Conservation (phyloP, 306 rosid species). For the Astragalus membranaceus region DNA sequence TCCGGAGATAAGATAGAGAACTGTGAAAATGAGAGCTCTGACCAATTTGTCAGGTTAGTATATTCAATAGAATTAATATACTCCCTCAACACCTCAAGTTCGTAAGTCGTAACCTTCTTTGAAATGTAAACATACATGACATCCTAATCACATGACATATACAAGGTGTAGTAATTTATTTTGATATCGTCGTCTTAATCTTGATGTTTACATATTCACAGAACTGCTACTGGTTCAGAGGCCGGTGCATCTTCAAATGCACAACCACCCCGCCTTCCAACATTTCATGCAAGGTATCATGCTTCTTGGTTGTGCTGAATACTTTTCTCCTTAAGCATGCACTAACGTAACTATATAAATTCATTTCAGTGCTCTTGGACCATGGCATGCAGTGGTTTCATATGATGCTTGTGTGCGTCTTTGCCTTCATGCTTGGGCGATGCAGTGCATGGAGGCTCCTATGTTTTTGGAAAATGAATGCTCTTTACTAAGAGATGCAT, state of each 20-base stretch:
- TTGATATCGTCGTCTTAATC: not conserved
- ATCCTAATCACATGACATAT: not conserved
- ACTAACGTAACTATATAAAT: conserved; percentile 18
- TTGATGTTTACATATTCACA: conserved; percentile 26
- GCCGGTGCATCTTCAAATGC: conserved; percentile 52
- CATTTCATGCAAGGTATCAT: conserved; percentile 85
- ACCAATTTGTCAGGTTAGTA: conserved; percentile 61
- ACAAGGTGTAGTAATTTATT: not conserved
- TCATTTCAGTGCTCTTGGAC: conserved; percentile 80
- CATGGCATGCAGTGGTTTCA: conserved; percentile 88
- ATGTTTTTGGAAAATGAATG: conserved; percentile 94
- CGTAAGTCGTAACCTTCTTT: not conserved
- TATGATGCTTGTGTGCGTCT: conserved; percentile 96
- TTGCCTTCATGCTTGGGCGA: conserved; percentile 99
- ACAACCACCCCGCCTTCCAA: conserved; percentile 67
- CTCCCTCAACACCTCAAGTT: not conserved
- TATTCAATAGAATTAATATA: conserved; percentile 3
- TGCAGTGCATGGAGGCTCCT: conserved; percentile 98
- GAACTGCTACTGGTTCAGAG: conserved; percentile 60
- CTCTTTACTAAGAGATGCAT: conserved; percentile 76
- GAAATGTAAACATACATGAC: not conserved
- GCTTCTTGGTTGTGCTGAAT: conserved; percentile 9
- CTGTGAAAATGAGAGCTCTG: conserved; percentile 29
- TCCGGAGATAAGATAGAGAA: conserved; percentile 29
- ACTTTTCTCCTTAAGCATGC: conserved; percentile 12